Percentiles rank a stretch among this genome's conserved stretches.
These are phyloP conservation scores for Spatholobus suberectus DNA, from an alignment of 306 rosid species.

Conservation along the genomic window DNA sequence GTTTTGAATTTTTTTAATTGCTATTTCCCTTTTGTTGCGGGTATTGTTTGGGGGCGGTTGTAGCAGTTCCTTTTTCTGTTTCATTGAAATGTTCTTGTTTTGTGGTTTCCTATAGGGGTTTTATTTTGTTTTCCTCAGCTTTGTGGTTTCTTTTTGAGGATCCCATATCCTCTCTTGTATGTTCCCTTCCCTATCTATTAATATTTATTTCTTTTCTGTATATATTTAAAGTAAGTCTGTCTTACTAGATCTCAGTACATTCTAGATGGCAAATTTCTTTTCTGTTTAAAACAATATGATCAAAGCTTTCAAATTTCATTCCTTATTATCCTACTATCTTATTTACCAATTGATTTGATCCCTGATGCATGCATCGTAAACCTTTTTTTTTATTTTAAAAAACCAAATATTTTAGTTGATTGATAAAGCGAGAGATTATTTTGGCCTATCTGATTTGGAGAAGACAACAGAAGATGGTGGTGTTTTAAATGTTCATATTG, in stretches of 20 bases:
- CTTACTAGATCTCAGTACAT: not conserved
- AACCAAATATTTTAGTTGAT: slow-evolving; percentile 66
- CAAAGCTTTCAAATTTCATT: not conserved
- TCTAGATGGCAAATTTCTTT: not conserved
- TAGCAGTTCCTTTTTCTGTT: not conserved
- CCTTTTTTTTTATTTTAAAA: slow-evolving; percentile 33
- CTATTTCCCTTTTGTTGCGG: not conserved
- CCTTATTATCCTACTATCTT: slow-evolving; percentile 23
- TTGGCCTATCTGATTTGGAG: slow-evolving; percentile 87
- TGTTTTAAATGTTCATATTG: slow-evolving; percentile 72
- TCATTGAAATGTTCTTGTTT: not conserved
- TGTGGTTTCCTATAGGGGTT: not conserved
- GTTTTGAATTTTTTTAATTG: no score
- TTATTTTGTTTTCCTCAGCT: not conserved
- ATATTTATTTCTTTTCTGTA: not conserved
- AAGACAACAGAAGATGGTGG: slow-evolving; percentile 80
- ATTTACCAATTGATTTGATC: slow-evolving; percentile 13
- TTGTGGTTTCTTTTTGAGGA: not conserved
- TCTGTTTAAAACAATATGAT: slow-evolving; percentile 13
- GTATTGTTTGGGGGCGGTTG: not conserved
- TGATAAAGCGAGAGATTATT: slow-evolving; percentile 77
- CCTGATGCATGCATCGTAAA: slow-evolving; percentile 19
- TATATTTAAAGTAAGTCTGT: not conserved
- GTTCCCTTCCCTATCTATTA: not conserved
- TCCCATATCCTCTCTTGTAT: not conserved